Conservation (phyloP, 768 basidiomycete genomes). For the Boletus sp. region DNA sequence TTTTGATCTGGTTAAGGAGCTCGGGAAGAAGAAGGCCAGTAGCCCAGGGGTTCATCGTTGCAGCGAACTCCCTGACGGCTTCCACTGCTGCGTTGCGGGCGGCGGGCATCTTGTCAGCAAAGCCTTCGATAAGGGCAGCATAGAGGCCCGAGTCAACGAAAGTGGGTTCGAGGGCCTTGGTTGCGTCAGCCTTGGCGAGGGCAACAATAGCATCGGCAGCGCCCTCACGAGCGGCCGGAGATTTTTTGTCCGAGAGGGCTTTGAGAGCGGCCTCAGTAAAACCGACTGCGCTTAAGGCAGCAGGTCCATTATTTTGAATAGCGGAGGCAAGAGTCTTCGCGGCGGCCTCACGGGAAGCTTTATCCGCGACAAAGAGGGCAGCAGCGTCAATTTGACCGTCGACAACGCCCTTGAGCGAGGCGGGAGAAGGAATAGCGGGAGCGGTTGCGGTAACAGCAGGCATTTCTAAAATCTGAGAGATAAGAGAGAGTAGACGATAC, state of each 20-base stretch:
- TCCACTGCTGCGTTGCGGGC: conserved; percentile 83
- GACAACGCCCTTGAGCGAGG: conserved; percentile 69
- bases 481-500: not conserved
- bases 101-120: conserved; percentile 93
- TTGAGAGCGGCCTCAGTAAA: conserved; percentile 75
- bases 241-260: conserved; percentile 95
- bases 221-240: conserved; percentile 85
- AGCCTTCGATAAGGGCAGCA: conserved; percentile 81
- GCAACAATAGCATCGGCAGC: conserved; percentile 70
- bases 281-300: conserved; percentile 65
- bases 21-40: conserved; percentile 77
- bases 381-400: conserved; percentile 69
- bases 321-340: conserved; percentile 66
- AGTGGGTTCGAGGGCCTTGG: conserved; percentile 82
- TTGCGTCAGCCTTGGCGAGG: conserved; percentile 67
- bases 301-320: conserved; percentile 82
- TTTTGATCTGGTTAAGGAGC: conserved; percentile 91
- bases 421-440: conserved; percentile 56
- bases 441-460: conserved; percentile 73
- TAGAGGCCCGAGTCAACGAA: conserved; percentile 88
- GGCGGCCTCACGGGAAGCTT: conserved; percentile 72
- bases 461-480: conserved; percentile 62
- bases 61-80: conserved; percentile 73
- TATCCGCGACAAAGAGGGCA: conserved; percentile 82
- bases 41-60: conserved; percentile 88